A percentile compares a stretch with the other conserved stretches of the same genome.
These are phyloP conservation scores for Solanum chmielewskii DNA, from an alignment of 257 asterid genomes.

Conservation along the genomic window DNA sequence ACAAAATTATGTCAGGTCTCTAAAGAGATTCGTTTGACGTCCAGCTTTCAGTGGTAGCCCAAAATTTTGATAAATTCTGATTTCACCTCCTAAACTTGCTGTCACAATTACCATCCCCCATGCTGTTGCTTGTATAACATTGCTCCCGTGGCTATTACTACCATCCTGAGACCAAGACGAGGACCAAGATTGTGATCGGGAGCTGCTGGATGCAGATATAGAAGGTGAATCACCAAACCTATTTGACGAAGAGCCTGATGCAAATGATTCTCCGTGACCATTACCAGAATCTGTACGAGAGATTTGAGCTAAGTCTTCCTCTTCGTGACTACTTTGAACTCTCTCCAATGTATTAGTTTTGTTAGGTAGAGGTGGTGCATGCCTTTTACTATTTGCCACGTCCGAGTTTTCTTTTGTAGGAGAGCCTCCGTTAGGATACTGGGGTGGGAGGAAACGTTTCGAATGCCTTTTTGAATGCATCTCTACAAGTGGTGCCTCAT, in stretches of 20 bases:
- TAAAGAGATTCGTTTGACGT: slow-evolving; percentile 30
- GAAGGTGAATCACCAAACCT: slow-evolving; percentile 37
- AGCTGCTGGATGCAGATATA: slow-evolving; percentile 26
- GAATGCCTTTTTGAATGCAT: slow-evolving; percentile 65
- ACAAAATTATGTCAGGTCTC: slow-evolving; percentile 14
- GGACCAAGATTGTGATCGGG: slow-evolving; percentile 35
- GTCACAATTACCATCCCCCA: slow-evolving; percentile 89
- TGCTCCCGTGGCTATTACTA: slow-evolving; percentile 24
- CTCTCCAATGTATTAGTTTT: slow-evolving; percentile 20
- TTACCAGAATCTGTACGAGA: slow-evolving; percentile 47
- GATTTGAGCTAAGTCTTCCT: slow-evolving; percentile 38
- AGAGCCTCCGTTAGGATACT: slow-evolving; percentile 11
- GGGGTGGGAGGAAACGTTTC: slow-evolving; percentile 28
- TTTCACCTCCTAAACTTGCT: slow-evolving; percentile 75
- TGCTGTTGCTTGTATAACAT: slow-evolving; percentile 74
- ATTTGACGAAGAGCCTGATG: slow-evolving; percentile 22
- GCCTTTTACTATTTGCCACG: slow-evolving; percentile 25
- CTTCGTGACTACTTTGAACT: slow-evolving; percentile 4
- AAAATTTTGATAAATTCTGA: slow-evolving; percentile 77
- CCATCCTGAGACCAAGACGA: slow-evolving; percentile 26
- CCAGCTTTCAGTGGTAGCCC: slow-evolving; percentile 64
- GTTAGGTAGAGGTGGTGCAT: slow-evolving; percentile 66
- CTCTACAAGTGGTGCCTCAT: slow-evolving; percentile 58
- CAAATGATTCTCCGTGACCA: slow-evolving; percentile 38
- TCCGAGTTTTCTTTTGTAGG: slow-evolving; percentile 18